Conservation (phyloP, 306 rosid species). For the Inga laurina region DNA sequence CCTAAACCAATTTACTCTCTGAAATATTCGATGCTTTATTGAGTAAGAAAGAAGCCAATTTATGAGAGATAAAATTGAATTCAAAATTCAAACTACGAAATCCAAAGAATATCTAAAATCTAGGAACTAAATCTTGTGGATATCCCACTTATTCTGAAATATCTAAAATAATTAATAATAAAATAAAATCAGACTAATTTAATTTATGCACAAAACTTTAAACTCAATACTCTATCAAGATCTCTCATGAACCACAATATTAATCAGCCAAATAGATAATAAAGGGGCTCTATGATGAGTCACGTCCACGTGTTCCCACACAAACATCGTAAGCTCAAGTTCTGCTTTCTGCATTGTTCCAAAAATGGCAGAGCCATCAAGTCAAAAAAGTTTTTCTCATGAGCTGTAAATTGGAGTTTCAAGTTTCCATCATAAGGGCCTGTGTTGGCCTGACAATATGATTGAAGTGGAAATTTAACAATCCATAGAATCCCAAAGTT, state of each 20-base stretch:
- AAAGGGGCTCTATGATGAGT: constrained; percentile 51
- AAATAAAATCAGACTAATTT: too few relatives aligned
- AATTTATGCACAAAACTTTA: too few relatives aligned
- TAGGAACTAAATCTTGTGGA: too few relatives aligned
- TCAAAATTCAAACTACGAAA: too few relatives aligned
- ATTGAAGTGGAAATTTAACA: constrained; percentile 34
- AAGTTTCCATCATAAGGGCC: constrained; percentile 38
- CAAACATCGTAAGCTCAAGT: constrained; percentile 39
- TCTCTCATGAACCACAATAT: constrained; percentile 19
- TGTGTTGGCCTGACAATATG: constrained; percentile 34
- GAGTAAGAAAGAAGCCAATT: too few relatives aligned
- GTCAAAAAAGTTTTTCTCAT: constrained; percentile 45
- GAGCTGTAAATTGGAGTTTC: constrained; percentile 37
- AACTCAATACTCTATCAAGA: neutral
- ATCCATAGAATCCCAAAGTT: constrained; percentile 14
- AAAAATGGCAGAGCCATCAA: constrained; percentile 37
- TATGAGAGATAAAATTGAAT: too few relatives aligned
- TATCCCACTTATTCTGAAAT: too few relatives aligned
- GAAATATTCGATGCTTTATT: too few relatives aligned
- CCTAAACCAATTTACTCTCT: too few relatives aligned
- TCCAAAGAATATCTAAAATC: too few relatives aligned
- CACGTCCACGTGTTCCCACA: constrained; percentile 58
- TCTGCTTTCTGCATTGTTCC: constrained; percentile 42
- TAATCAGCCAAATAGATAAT: constrained; percentile 23
- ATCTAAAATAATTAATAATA: too few relatives aligned